Percentiles rank a stretch among this genome's conserved stretches.
These are phyloP conservation scores for Fraxinus xanthoxyloides DNA, from an alignment of 305 asterid genomes.

Conservation along the genomic window DNA sequence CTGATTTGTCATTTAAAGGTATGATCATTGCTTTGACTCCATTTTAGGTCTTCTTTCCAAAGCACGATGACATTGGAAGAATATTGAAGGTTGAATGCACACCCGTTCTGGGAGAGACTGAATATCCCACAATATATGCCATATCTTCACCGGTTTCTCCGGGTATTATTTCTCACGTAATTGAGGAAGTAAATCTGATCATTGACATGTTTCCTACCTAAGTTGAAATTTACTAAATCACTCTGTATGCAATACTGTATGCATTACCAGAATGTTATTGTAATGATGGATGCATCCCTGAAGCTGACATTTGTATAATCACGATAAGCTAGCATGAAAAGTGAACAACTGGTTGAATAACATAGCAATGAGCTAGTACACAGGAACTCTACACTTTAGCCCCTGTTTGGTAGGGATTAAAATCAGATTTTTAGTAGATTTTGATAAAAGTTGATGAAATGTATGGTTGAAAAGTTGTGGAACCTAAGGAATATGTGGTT, in stretches of 20 bases:
- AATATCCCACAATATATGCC: conserved; percentile 68
- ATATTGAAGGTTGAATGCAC: conserved; percentile 89
- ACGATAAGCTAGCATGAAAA: background rate
- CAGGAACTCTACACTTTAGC: background rate
- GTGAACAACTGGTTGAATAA: conserved; percentile 3
- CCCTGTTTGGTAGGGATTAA: background rate
- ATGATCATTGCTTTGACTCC: conserved; percentile 17
- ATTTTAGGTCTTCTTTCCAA: conserved; percentile 82
- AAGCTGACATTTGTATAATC: background rate
- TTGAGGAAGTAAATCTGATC: conserved; percentile 13
- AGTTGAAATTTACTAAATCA: conserved; percentile 10
- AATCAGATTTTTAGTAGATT: background rate
- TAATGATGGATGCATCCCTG: conserved; percentile 9
- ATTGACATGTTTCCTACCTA: background rate
- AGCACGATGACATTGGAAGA: conserved; percentile 66
- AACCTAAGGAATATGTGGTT: background rate
- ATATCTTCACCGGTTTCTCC: conserved; percentile 86
- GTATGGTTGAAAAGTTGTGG: background rate
- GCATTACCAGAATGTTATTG: background rate
- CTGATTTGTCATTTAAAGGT: conserved; percentile 1
- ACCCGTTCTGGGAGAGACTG: conserved; percentile 66
- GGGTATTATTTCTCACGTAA: conserved; percentile 47
- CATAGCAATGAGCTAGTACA: background rate
- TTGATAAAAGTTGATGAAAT: background rate
- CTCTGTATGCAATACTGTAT: background rate